phyloP scores from a whole-genome alignment of 73 alveolate species.

The Paramecium caudatum region DNA sequence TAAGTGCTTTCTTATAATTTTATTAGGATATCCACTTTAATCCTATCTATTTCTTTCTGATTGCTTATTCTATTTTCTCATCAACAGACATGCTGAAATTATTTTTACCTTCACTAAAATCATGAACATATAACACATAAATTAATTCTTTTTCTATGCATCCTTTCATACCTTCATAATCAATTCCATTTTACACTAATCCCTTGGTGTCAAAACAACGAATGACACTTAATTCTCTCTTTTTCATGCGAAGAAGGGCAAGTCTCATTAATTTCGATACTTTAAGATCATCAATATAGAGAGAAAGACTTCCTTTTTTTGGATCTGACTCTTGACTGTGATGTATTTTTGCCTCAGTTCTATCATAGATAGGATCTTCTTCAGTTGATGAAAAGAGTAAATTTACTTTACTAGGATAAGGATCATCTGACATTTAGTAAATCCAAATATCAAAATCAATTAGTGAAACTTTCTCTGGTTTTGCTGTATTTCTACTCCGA shows the following conservation, averaged over 20 bases:
- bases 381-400: conserved; percentile 14
- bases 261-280: conserved; percentile 65
- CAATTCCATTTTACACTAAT: conserved; percentile 65
- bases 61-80: conserved; percentile 73
- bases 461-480: conserved; percentile 72
- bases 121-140: conserved; percentile 59
- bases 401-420: conserved; percentile 24
- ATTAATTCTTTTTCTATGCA: conserved; percentile 26
- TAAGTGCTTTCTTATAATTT: conserved; percentile 68
- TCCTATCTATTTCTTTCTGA: conserved; percentile 65
- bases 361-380: conserved; percentile 52
- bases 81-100: conserved; percentile 70
- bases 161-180: conserved; percentile 74
- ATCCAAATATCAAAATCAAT: conserved; percentile 62
- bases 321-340: background rate
- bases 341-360: background rate
- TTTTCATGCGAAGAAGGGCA: conserved; percentile 69
- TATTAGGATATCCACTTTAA: conserved; percentile 63
- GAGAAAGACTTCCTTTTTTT: conserved; percentile 20
- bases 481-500: conserved; percentile 70
- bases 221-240: conserved; percentile 54
- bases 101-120: conserved; percentile 75
- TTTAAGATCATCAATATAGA: conserved; percentile 65
- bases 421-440: background rate
- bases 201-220: conserved; percentile 57